phyloP scores from a whole-genome alignment of 257 asterid genomes.

The Primulina eburnea region DNA sequence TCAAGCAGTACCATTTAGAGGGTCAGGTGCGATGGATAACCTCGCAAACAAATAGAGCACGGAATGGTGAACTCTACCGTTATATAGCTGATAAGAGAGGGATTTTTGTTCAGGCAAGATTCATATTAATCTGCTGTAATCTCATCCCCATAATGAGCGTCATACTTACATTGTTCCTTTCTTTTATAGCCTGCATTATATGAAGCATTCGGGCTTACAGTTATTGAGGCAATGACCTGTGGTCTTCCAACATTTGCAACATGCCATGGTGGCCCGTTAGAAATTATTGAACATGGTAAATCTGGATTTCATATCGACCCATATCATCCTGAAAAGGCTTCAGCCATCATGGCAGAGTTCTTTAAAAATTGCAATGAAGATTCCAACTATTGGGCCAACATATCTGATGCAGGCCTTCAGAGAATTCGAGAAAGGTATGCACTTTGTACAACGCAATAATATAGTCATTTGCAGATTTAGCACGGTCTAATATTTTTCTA shows the following conservation, averaged over 20 bases:
- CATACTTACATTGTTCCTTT: not conserved
- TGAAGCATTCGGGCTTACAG: slow-evolving; percentile 98
- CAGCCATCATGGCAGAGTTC: slow-evolving; percentile 63
- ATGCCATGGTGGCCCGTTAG: slow-evolving; percentile 90
- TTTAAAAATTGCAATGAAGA: slow-evolving; percentile 65
- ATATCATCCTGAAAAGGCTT: slow-evolving; percentile 76
- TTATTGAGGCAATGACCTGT: slow-evolving; percentile 94
- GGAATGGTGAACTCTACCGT: slow-evolving; percentile 93
- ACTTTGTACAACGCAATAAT: no score
- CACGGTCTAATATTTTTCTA: no score
- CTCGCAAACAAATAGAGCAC: slow-evolving; percentile 78
- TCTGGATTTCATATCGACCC: slow-evolving; percentile 96
- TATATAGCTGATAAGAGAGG: slow-evolving; percentile 93
- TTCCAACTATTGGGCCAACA: slow-evolving; percentile 59
- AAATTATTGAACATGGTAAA: slow-evolving; percentile 80
- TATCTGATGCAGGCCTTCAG: slow-evolving; percentile 53
- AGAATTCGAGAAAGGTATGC: slow-evolving; percentile 66
- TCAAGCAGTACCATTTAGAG: slow-evolving; percentile 56
- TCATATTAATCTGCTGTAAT: not conserved
- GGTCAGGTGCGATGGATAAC: slow-evolving; percentile 84
- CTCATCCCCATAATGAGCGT: not conserved
- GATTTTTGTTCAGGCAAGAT: slow-evolving; percentile 80
- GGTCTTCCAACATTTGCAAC: slow-evolving; percentile 96
- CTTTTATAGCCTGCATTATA: slow-evolving; percentile 78
- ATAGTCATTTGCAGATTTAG: no score